Percentiles rank a stretch among this genome's conserved stretches.
These are phyloP conservation scores for Camellia lanceoleosa DNA, from an alignment of 148 eudicot species.

Conservation along the genomic window DNA sequence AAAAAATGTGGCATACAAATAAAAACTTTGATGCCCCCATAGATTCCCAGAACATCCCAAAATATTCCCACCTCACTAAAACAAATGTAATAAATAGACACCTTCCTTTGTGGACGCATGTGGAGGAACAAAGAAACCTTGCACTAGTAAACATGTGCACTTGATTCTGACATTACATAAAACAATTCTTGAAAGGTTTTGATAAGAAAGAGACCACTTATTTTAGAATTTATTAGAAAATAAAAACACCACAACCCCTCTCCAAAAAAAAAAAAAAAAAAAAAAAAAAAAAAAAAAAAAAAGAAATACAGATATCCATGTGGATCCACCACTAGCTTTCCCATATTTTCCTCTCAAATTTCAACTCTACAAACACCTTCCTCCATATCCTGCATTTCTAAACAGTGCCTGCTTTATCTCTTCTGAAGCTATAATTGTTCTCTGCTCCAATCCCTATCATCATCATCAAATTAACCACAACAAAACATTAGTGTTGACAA, in stretches of 20 bases:
- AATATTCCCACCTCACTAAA: too few relatives aligned
- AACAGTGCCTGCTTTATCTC: slow-evolving; percentile 77
- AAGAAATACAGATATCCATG: not conserved
- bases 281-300: too few relatives aligned
- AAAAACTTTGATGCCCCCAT: too few relatives aligned
- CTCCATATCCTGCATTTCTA: slow-evolving; percentile 88
- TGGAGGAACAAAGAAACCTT: not conserved
- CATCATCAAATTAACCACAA: not conserved
- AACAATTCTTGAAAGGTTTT: not conserved
- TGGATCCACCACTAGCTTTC: slow-evolving; percentile 4
- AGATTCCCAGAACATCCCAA: too few relatives aligned
- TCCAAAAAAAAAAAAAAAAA: too few relatives aligned
- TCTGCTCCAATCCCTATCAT: slow-evolving; percentile 49
- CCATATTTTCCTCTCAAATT: not conserved
- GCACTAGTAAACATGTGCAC: not conserved
- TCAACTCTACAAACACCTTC: slow-evolving; percentile 51
- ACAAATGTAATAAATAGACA: too few relatives aligned
- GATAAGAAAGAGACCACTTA: slow-evolving; percentile 14
- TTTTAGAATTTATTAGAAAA: not conserved
- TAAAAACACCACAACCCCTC: slow-evolving; percentile 4
- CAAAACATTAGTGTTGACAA: not conserved
- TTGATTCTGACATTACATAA: too few relatives aligned
- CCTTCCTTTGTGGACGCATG: too few relatives aligned
- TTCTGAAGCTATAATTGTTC: slow-evolving; percentile 47
- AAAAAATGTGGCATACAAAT: too few relatives aligned